Evolutionary conservation across 148 eudicot species (phyloP).

Genomic region (Fallopia convolvulus): DNA sequence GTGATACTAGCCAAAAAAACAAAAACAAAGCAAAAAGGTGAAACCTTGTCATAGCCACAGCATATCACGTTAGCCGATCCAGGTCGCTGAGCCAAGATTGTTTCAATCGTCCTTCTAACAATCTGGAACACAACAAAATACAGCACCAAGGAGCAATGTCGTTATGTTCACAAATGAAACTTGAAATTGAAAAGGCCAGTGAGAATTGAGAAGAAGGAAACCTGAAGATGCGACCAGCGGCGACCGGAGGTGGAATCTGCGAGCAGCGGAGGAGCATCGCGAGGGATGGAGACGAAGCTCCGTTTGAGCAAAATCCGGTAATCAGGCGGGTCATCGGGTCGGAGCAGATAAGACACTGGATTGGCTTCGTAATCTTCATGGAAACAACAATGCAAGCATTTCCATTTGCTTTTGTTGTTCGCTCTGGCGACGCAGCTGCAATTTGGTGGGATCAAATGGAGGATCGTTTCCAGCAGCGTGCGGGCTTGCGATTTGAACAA

Average conservation of each 20-base stretch:
- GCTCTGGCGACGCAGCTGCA: constrained; percentile 37
- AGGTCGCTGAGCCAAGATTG: constrained; percentile 21
- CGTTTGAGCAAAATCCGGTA: constrained; percentile 41
- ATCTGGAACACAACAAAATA: constrained; percentile 29
- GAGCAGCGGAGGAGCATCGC: constrained; percentile 42
- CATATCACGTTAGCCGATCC: constrained; percentile 47
- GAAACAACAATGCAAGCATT: constrained; percentile 44
- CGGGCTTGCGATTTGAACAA: constrained; percentile 37
- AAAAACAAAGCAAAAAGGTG: not conserved
- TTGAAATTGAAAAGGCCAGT: not conserved
- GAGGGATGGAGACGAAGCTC: constrained; percentile 55
- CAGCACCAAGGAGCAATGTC: not conserved
- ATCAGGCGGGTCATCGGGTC: constrained; percentile 40
- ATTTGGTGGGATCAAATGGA: constrained; percentile 32
- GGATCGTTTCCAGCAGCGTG: constrained; percentile 44
- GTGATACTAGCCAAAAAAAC: not conserved
- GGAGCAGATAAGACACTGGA: constrained; percentile 36
- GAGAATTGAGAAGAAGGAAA: constrained; percentile 5
- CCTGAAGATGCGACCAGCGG: constrained; percentile 61
- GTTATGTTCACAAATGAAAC: not conserved
- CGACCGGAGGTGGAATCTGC: constrained; percentile 15
- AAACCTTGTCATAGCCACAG: constrained; percentile 48
- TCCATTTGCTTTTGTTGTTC: constrained; percentile 1
- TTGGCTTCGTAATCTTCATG: constrained; percentile 12
- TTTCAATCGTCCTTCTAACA: constrained; percentile 51